phyloP scores from a whole-genome alignment of 345 rosid genomes.

The Mallotus nudiflorus region DNA sequence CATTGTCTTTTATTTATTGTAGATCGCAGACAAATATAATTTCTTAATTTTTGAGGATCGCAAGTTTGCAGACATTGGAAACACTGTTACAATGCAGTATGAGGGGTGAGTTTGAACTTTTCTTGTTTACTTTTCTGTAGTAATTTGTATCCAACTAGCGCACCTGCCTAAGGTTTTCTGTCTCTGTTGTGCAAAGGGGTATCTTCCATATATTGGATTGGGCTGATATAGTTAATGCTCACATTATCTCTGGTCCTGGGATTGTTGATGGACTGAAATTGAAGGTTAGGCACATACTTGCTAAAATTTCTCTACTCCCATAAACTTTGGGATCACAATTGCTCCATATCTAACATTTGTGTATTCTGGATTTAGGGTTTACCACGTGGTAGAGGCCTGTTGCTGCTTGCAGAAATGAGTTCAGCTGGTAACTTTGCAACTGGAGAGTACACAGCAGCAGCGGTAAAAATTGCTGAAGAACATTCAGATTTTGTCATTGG shows the following conservation, averaged over 20 bases:
- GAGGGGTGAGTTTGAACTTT: conserved; percentile 60
- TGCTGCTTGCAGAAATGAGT: conserved; percentile 98
- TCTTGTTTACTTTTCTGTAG: background rate
- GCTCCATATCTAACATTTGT: conserved; percentile 13
- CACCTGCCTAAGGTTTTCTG: conserved; percentile 8
- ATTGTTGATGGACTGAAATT: conserved; percentile 88
- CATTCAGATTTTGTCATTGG: conserved; percentile 97
- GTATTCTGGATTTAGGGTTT: conserved; percentile 53
- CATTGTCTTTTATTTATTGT: conserved; percentile 1
- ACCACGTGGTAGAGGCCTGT: conserved; percentile 86
- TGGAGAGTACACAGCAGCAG: conserved; percentile 94
- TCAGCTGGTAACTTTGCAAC: conserved; percentile 95
- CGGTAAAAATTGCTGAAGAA: conserved; percentile 86
- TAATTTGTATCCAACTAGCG: background rate
- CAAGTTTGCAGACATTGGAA: conserved; percentile 98
- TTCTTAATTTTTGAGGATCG: conserved; percentile 96
- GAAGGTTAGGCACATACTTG: conserved; percentile 53
- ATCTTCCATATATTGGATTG: conserved; percentile 80
- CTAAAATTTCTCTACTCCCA: background rate
- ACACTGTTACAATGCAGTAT: conserved; percentile 97
- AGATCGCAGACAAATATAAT: conserved; percentile 90
- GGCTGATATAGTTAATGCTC: conserved; percentile 94
- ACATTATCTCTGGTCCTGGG: conserved; percentile 93
- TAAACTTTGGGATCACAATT: background rate
- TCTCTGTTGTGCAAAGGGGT: conserved; percentile 52